Base-by-base conservation (phyloP, 805 yeast species). In the Pichia rugopelliculosa region DNA sequence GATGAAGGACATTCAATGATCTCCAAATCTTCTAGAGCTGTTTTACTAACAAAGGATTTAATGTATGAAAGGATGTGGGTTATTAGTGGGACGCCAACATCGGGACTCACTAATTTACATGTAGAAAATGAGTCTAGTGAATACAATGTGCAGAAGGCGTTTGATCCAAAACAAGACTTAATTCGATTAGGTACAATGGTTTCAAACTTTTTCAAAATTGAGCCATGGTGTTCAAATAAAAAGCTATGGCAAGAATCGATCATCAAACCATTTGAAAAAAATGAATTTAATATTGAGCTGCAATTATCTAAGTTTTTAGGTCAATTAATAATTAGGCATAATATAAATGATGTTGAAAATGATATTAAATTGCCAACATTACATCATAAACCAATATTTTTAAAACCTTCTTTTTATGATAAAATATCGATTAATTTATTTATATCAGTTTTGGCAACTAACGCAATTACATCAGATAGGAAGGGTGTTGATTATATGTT, bases 81-180 rank as follows among this genome's bases (percentile, higher is more conserved):
- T 0, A 86, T 83, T 1, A 79, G 85, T 0, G 89, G 90, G 26
- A 83, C 90, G 0, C 89, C 89, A 5, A 82, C 88, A 0, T 73
- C 84, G 0, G 90, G 90, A 0, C 64, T 83, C 45, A 80, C 88
- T 0, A 73, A 72, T 39, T 58, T 80, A 8, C 76, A 78, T 52
- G 73, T 81, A 51, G 67, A 64, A 46, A 62, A 65, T 44, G 67
- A 61, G 15, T 48, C 54, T 11, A 58, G 55, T 27, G 66, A 61
- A 26, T 79, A 79, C 55, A 66, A 71, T 0, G 73, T 80, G 4
- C 76, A 73, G 51, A 70, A 70, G 45, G 67, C 62, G 23, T 80
- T 78, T 58, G 72, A 74, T 55, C 77, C 76, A 6, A 65, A 64
- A 37, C 77, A 74, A 30, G 89, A 82, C 58, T 58, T 82, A 42